These are phyloP conservation scores for Cenchrus purpureus DNA, from an alignment of 176 grass and related monocot species.

Conservation along the genomic window DNA sequence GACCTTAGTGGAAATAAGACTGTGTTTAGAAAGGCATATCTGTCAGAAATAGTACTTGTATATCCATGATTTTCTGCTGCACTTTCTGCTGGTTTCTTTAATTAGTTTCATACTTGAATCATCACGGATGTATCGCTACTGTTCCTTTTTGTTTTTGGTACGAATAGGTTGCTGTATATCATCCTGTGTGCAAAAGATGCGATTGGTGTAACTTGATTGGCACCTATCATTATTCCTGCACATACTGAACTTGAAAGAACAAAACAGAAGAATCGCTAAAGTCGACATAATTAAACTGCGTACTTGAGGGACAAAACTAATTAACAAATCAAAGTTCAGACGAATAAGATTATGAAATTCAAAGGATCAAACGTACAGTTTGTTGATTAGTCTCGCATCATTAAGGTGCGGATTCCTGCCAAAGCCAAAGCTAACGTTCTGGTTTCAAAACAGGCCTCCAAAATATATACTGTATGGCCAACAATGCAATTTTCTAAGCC, in stretches of 20 bases:
- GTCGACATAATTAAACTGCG: neutral
- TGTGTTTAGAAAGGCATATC: neutral
- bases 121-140: neutral
- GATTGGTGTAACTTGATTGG: neutral
- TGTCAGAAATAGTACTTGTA: neutral
- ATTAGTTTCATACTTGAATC: neutral
- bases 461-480: neutral
- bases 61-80: neutral
- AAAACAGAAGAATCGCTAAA: neutral
- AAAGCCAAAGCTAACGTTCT: constrained; percentile 16
- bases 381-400: neutral
- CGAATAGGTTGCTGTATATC: neutral
- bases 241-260: neutral
- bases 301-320: neutral
- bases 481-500: neutral
- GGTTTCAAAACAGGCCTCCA: neutral
- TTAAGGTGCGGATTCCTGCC: neutral
- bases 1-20: neutral
- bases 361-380: neutral
- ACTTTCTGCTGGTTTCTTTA: constrained; percentile 3
- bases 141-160: neutral
- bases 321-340: neutral
- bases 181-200: neutral
- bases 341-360: neutral
- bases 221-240: neutral